These are phyloP conservation scores for Talaromyces sp. DNA, from an alignment of 2,329 filamentous ascomycete species.

Conservation along the genomic window DNA sequence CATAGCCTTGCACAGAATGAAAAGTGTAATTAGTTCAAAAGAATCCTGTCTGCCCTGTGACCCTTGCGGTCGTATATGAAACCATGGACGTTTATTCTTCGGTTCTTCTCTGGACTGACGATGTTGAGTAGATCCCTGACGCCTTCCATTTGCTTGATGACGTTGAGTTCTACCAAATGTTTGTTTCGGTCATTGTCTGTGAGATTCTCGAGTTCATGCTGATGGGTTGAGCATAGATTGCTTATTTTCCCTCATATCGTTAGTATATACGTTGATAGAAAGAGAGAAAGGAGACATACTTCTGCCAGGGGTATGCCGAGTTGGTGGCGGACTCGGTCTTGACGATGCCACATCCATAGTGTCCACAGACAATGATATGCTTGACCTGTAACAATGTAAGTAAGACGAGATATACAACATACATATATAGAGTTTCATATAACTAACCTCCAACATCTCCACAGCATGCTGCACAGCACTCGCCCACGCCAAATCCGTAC, in stretches of 20 bases:
- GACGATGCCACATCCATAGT: conserved; percentile 16
- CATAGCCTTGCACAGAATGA: neutral
- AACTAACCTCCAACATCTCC: neutral
- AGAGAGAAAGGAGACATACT: neutral
- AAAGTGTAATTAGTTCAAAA: neutral
- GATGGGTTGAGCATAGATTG: conserved; percentile 2
- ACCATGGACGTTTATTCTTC: conserved; percentile 11
- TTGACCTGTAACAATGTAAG: neutral
- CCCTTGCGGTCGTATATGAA: conserved; percentile 14
- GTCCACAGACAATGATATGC: conserved; percentile 19
- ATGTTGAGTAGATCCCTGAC: conserved; percentile 7
- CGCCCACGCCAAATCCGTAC: conserved; percentile 14
- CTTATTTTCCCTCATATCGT: conserved; percentile 7
- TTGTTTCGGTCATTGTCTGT: conserved; percentile 6
- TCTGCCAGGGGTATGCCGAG: conserved; percentile 16
- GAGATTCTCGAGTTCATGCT: conserved; percentile 11
- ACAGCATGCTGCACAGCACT: conserved; percentile 19
- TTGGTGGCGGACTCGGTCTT: neutral
- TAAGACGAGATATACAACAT: too few species aligned
- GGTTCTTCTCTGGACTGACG: conserved; percentile 1
- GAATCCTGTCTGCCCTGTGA: conserved; percentile 13
- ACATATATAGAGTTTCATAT: too few species aligned
- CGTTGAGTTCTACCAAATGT: conserved; percentile 12
- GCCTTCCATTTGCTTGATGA: conserved; percentile 15
- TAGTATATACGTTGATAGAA: neutral